Conservation (phyloP, 2,329 filamentous ascomycete species). For the Aspergillus thermomutatus region DNA sequence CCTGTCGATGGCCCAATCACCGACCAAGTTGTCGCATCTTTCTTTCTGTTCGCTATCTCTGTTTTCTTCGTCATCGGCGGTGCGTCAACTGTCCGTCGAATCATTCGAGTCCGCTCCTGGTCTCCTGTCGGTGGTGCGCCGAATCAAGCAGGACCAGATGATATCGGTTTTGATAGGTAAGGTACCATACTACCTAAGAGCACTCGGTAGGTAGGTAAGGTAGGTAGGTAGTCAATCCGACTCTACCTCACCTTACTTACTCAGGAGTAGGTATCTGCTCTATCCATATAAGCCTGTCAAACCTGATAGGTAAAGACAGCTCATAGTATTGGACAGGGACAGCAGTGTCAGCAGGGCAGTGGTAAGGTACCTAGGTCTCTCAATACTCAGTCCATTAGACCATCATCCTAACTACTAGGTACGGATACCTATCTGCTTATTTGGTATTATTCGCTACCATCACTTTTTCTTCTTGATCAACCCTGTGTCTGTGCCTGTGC, state of each 20-base stretch:
- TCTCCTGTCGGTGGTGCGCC: not conserved
- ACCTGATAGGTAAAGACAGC: not conserved
- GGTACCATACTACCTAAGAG: not conserved
- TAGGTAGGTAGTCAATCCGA: not conserved
- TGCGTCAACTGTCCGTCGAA: not conserved
- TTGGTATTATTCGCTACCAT: conserved; percentile 9
- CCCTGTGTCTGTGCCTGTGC: conserved; percentile 18
- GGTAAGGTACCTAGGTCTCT: too few relatives aligned
- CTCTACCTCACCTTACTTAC: not conserved
- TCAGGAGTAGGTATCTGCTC: too few relatives aligned
- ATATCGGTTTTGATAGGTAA: not conserved
- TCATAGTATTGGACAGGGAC: not conserved
- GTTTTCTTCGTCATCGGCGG: conserved; percentile 5
- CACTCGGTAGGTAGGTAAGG: not conserved
- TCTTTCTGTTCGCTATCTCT: conserved; percentile 14
- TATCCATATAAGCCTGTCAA: not conserved
- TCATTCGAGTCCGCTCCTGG: not conserved
- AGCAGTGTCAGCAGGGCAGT: not conserved
- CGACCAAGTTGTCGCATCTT: conserved; percentile 13
- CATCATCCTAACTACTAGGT: not conserved
- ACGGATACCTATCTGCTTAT: not conserved
- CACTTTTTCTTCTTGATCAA: conserved; percentile 15
- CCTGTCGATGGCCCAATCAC: conserved; percentile 14
- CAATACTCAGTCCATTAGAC: not conserved
- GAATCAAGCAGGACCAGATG: not conserved